Base-by-base conservation (phyloP, 495 filamentous ascomycete species). In the Apiosordaria backusii region DNA sequence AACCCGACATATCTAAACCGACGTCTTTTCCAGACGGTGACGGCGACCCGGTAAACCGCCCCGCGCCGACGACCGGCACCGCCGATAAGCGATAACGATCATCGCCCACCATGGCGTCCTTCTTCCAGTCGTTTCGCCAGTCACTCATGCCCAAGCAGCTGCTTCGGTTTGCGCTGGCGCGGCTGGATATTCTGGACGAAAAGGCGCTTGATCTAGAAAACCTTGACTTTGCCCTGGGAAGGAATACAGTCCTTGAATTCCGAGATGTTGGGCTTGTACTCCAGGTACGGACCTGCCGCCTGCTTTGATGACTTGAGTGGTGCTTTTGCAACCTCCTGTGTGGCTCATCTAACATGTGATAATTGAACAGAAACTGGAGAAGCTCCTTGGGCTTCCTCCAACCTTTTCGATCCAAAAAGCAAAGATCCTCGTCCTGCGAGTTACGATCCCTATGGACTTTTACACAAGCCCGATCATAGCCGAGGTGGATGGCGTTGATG, bases 371-470 rank as follows among this genome's bases (percentile, higher is more conserved):
- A 93, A 92, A 84, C 78, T 97, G 66, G 81, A 90, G 63, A 79
- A 85, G 35, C 76, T 95, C 24, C 82, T 94, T 1, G 83, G 87
- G 71, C 84, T 97, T 29, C 92, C 92, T 13, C 73, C 84, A 2
- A 84, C 82, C 22, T 84, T 92, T 73, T 81, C 87, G 62, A 81
- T 96, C 7, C 80, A 83, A 64, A 88, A 87, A 73, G 93, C 92
- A 54, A 85, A 84, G 52, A 83, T 94, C 45, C 77, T 87, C 18
- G 77, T 87, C 40, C 83, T 97, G 4, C 86, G 89, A 60, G 79
- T 96, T 50, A 94, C 88, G 1, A 80, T 97, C 58, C 92, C 92
- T 6, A 86, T 91, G 70, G 90, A 96, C 73, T 84, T 96, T 55
- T 90, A 91, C 75, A 87, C 83, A 60, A 93, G 86, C 66, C 86